A percentile compares a stretch with the other conserved stretches of the same genome.
Conservation (phyloP, 495 filamentous ascomycete genomes). For the Penicillium angulare region DNA sequence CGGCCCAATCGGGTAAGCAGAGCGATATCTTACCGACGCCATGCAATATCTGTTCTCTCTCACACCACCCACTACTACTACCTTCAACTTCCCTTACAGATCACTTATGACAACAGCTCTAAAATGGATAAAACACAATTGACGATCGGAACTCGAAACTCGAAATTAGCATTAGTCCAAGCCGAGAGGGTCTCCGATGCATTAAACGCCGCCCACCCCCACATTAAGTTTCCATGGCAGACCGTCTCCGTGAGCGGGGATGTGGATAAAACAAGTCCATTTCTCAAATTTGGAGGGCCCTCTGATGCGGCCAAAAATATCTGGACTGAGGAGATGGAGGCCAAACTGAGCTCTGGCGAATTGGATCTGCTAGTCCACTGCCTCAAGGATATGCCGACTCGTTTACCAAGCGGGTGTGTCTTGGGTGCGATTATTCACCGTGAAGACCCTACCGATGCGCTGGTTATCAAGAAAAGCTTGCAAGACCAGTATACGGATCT, state of each 20-base stretch:
- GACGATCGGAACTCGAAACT: constrained; percentile 68
- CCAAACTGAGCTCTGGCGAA: constrained; percentile 8
- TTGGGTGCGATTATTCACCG: constrained; percentile 10
- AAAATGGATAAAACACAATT: not conserved
- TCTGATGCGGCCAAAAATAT: constrained; percentile 13
- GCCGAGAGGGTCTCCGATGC: constrained; percentile 58
- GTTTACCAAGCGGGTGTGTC: constrained; percentile 3
- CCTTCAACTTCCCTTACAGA: not conserved
- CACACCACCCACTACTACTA: not conserved
- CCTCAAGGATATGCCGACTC: constrained; percentile 10
- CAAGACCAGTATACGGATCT: not conserved
- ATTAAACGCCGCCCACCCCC: constrained; percentile 56
- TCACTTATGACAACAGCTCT: not conserved
- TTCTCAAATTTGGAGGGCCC: constrained; percentile 34
- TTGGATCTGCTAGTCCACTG: constrained; percentile 10
- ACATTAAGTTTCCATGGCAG: constrained; percentile 19
- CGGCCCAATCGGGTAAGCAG: not conserved
- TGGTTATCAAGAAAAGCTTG: constrained; percentile 4
- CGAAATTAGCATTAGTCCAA: constrained; percentile 69
- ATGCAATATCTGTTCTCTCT: not conserved
- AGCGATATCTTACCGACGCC: not conserved
- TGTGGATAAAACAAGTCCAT: constrained; percentile 77
- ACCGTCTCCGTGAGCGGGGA: constrained; percentile 21
- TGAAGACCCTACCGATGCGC: constrained; percentile 9
- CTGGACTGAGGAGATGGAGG: constrained; percentile 11